Evolutionary conservation across 352 stramenopile genomes (phyloP).

Genomic region (Lagenidium sp.): DNA sequence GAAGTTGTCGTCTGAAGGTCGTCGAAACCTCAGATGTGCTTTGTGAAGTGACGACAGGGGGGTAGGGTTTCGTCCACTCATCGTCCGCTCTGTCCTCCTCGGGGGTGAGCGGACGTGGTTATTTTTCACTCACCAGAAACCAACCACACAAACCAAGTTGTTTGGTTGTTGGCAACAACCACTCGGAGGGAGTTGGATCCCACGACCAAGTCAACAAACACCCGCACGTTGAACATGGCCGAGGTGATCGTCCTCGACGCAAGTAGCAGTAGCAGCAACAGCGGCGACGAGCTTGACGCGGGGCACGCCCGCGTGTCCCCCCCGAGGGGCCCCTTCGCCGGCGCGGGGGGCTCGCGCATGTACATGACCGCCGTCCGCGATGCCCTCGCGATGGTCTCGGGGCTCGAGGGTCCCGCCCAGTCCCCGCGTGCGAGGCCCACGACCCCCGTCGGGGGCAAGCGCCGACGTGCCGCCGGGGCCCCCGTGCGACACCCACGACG

Average conservation of each 20-base stretch:
- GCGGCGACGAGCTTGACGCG: neutral
- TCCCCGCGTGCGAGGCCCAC: neutral
- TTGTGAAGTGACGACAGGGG: no score
- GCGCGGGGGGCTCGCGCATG: neutral
- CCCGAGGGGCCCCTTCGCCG: neutral
- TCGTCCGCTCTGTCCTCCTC: no score
- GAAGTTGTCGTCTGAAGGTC: neutral
- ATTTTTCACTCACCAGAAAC: no score
- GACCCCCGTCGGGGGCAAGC: neutral
- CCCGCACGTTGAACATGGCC: neutral
- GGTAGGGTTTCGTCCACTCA: neutral
- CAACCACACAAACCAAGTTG: no score
- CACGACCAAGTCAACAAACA: neutral
- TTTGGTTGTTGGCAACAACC: no score
- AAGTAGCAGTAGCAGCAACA: neutral
- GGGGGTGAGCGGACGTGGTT: no score
- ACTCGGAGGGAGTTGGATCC: no score
- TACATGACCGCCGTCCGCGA: conserved; percentile 1
- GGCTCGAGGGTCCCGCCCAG: neutral
- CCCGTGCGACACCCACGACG: neutral
- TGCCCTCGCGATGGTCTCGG: conserved; percentile 6
- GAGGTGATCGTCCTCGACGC: neutral
- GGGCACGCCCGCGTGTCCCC: neutral
- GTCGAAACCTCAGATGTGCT: neutral
- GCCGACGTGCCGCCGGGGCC: no score